Conservation (phyloP, 768 basidiomycete genomes). For the Sutorius australiensis region DNA sequence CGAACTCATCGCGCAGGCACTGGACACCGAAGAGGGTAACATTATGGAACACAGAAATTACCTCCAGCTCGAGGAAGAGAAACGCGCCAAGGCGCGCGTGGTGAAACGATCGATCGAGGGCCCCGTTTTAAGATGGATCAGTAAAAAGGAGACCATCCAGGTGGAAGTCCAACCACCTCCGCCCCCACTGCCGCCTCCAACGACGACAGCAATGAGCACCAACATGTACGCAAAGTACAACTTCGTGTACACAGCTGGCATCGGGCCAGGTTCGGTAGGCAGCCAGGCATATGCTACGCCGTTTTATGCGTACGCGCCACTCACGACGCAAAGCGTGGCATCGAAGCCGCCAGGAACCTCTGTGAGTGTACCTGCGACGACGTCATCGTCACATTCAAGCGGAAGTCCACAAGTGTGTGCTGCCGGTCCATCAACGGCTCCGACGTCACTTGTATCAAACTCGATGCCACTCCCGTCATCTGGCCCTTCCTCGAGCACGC, state of each 20-base stretch:
- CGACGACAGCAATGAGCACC: conserved; percentile 3
- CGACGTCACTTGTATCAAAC: not conserved
- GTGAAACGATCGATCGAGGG: conserved; percentile 61
- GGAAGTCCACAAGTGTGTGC: not conserved
- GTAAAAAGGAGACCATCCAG: conserved; percentile 55
- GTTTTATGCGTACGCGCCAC: conserved; percentile 25
- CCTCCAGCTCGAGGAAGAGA: conserved; percentile 77
- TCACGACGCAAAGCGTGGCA: conserved; percentile 4
- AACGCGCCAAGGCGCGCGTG: conserved; percentile 59
- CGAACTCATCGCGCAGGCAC: conserved; percentile 78
- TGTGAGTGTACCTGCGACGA: not conserved
- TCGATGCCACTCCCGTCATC: not conserved
- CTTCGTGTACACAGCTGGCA: conserved; percentile 14
- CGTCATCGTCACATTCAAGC: not conserved
- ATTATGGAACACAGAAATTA: conserved; percentile 75
- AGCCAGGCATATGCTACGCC: conserved; percentile 22
- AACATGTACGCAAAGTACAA: conserved; percentile 13
- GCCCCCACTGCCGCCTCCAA: conserved; percentile 28
- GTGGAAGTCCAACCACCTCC: conserved; percentile 30
- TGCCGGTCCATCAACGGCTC: not conserved
- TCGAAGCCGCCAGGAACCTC: conserved; percentile 9
- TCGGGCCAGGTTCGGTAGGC: conserved; percentile 4
- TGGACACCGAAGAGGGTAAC: conserved; percentile 87
- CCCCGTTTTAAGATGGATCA: conserved; percentile 70
- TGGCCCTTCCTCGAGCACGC: not conserved